Evolutionary conservation across 805 yeast species (phyloP).

Genomic region (Diddensiella santjacobensis): DNA sequence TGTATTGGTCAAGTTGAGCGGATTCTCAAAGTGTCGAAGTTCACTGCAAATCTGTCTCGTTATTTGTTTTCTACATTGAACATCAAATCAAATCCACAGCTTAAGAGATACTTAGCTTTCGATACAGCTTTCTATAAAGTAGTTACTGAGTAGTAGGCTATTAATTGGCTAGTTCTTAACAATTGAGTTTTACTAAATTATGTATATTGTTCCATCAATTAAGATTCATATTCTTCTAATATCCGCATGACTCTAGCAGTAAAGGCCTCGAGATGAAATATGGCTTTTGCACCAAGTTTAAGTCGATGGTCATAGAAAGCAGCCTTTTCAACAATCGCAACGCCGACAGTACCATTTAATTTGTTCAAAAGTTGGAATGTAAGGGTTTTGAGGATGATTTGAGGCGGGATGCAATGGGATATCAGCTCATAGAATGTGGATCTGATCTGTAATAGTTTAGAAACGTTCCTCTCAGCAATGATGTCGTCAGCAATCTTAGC

Average conservation of each 20-base stretch:
- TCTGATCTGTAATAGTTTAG: constrained; percentile 44
- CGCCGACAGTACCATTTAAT: constrained; percentile 25
- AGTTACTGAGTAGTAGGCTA: no score
- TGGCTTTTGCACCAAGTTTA: constrained; percentile 80
- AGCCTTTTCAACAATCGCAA: constrained; percentile 49
- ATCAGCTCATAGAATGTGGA: constrained; percentile 76
- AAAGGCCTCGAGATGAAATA: constrained; percentile 93
- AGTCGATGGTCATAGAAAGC: constrained; percentile 75
- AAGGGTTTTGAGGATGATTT: constrained; percentile 65
- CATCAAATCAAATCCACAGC: no score
- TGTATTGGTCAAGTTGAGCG: no score
- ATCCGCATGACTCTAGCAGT: constrained; percentile 83
- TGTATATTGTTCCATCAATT: no score
- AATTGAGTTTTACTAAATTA: no score
- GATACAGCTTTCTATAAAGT: no score
- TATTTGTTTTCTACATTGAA: no score
- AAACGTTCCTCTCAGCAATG: constrained; percentile 58
- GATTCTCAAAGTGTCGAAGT: no score
- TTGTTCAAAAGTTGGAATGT: constrained; percentile 34
- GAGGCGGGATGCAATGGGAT: constrained; percentile 92
- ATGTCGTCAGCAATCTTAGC: constrained; percentile 59
- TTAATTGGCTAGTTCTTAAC: no score
- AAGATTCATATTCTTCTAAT: constrained; percentile 42
- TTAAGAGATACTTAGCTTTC: no score
- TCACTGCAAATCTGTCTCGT: no score